phyloP scores from a whole-genome alignment of 2,329 filamentous ascomycete species.

The Lasiodiplodia sp. region DNA sequence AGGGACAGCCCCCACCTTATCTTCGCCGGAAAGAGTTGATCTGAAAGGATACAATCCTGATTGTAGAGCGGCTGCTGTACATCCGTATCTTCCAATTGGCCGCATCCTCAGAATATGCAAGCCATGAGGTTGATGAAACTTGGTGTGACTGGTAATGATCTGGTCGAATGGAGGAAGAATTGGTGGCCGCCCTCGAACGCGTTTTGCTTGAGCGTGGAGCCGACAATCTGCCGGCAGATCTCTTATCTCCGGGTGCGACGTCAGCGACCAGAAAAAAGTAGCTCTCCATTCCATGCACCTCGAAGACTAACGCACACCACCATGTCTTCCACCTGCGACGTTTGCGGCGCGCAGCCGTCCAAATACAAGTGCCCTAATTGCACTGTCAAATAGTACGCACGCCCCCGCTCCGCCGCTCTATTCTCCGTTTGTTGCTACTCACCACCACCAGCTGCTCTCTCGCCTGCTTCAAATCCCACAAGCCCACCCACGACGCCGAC shows the following conservation, averaged over 20 bases:
- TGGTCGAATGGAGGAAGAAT: not conserved
- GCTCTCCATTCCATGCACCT: not conserved
- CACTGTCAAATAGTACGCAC: conserved; percentile 10
- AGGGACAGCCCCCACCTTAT: too few relatives aligned
- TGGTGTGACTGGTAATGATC: too few relatives aligned
- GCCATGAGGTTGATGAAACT: not conserved
- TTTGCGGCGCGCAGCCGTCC: conserved; percentile 18
- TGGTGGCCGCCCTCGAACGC: not conserved
- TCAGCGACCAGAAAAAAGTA: conserved; percentile 20
- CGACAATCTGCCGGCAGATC: not conserved
- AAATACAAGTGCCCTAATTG: conserved; percentile 29
- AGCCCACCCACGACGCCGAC: conserved; percentile 12
- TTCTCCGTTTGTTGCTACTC: not conserved
- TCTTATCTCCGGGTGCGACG: conserved; percentile 21
- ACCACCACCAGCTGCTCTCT: conserved; percentile 23
- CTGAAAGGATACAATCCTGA: not conserved
- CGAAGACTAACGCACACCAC: too few relatives aligned
- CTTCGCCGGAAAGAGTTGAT: too few relatives aligned
- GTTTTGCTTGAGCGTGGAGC: not conserved
- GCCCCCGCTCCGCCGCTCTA: not conserved
- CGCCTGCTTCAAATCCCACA: conserved; percentile 28
- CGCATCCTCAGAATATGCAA: not conserved
- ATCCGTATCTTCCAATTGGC: not conserved
- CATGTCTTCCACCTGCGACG: conserved; percentile 19
- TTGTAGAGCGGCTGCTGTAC: not conserved